Conservation (phyloP, 2,329 filamentous ascomycete species). For the Periconia sp. region DNA sequence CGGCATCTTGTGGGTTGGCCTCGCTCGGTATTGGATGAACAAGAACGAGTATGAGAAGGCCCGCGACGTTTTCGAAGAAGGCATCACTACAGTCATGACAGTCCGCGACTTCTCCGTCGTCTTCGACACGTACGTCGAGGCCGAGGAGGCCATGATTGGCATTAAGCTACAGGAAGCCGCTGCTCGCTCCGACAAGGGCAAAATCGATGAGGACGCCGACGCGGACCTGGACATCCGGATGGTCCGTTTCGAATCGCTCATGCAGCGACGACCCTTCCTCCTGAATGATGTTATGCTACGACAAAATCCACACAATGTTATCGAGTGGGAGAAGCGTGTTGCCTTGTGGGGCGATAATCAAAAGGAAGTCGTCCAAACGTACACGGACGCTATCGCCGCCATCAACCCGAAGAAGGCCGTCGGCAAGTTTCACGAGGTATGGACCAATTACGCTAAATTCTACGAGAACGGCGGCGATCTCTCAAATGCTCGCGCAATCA, state of each 20-base stretch:
- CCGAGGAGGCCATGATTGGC: slow-evolving; percentile 94
- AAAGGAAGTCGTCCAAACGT: slow-evolving; percentile 88
- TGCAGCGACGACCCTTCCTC: slow-evolving; percentile 95
- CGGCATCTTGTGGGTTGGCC: slow-evolving; percentile 91
- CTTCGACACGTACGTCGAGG: slow-evolving; percentile 95
- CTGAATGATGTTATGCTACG: slow-evolving; percentile 94
- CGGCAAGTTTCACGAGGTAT: slow-evolving; percentile 91
- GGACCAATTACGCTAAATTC: slow-evolving; percentile 96
- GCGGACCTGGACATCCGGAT: slow-evolving; percentile 95
- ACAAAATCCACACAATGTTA: slow-evolving; percentile 95
- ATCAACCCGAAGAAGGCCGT: slow-evolving; percentile 94
- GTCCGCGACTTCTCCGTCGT: slow-evolving; percentile 96
- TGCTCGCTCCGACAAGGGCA: slow-evolving; percentile 76
- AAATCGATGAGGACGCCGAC: slow-evolving; percentile 81
- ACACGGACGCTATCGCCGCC: slow-evolving; percentile 90
- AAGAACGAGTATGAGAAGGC: slow-evolving; percentile 91
- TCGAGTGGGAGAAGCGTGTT: slow-evolving; percentile 97
- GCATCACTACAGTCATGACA: slow-evolving; percentile 97
- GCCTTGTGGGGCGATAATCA: slow-evolving; percentile 94
- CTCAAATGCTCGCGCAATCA: slow-evolving; percentile 84
- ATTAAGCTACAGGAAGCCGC: slow-evolving; percentile 89
- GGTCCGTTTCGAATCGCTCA: slow-evolving; percentile 97
- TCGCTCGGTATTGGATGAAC: slow-evolving; percentile 97
- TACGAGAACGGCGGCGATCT: slow-evolving; percentile 90
- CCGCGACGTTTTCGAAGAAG: slow-evolving; percentile 93